Evolutionary conservation across 1,139 yeast genomes (phyloP).

Genomic region (Taphrina flavorubra): DNA sequence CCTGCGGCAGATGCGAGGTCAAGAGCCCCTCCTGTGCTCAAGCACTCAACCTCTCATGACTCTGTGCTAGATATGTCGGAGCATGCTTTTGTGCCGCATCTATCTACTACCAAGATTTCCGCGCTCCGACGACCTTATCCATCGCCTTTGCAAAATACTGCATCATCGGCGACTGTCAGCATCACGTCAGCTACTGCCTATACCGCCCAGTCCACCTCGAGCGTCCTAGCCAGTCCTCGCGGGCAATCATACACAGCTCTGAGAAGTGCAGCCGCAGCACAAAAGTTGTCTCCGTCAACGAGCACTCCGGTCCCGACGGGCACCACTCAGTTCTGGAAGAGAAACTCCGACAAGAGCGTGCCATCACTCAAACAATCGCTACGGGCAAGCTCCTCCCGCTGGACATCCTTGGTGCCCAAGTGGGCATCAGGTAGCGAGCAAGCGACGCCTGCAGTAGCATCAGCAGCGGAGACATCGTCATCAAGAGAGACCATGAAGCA

Average conservation of each 20-base stretch:
- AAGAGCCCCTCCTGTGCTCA: background rate
- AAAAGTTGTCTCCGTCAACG: constrained; percentile 4
- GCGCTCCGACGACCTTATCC: constrained; percentile 19
- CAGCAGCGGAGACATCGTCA: background rate
- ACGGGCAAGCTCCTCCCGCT: constrained; percentile 1
- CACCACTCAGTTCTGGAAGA: constrained; percentile 15
- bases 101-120: background rate
- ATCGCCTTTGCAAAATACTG: constrained; percentile 23
- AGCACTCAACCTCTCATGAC: constrained; percentile 31
- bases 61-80: constrained; percentile 1
- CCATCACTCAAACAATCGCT: background rate
- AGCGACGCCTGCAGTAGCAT: background rate
- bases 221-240: constrained; percentile 16
- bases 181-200: constrained; percentile 32
- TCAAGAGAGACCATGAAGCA: background rate
- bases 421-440: constrained; percentile 8
- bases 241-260: constrained; percentile 21
- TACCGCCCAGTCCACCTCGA: background rate
- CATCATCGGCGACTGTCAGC: constrained; percentile 19
- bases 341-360: constrained; percentile 1
- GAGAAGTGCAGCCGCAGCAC: constrained; percentile 37
- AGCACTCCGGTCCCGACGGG: background rate
- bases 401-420: constrained; percentile 14
- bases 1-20: background rate
- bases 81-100: background rate